Evolutionary conservation across 2,329 filamentous ascomycete species (phyloP), one percentile per base, ranked within the genome.

Genomic region (Aspergillus niger): DNA sequence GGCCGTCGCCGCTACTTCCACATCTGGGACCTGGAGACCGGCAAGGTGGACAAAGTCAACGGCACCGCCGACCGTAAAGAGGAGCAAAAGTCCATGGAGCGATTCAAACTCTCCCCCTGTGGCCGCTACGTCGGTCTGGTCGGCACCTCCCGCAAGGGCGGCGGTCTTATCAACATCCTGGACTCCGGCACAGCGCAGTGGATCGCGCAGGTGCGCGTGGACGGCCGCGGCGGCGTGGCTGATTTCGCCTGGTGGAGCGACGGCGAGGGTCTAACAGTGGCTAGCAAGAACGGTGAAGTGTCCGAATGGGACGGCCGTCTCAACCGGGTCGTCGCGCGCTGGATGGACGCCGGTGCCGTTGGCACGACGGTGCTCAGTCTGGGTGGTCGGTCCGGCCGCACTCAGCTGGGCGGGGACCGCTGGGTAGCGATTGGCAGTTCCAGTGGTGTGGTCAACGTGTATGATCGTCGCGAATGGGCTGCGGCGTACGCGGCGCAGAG

Each of bases 161-260:
- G 93, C 59, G 95, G 95, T 68, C 83, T 91, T 57, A 85, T 99
- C 77, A 97, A 97, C 75, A 81, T 99, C 24, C 80, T 99, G 26
- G 89, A 89, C 77, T 88, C 90, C 1, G 81, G 79, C 24, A 94
- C 93, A 0, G 87, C 91, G 72, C 94, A 97, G 78, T 98, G 94
- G 94, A 82, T 92, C 50, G 86, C 90, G 0, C 88, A 94, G 65
- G 91, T 91, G 13, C 85, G 93, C 41, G 82, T 97, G 49, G 91
- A 97, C 70, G 89, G 91, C 65, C 84, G 86, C 52, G 89, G 92
- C 54, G 93, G 93, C 39, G 88, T 98, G 51, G 90, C 91, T 1
- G 94, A 97, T 75, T 96, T 97, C 70, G 87, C 86, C 1, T 99
- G 95, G 95, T 97, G 93, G 93, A 84, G 86, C 56, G 87, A 91